phyloP scores from a whole-genome alignment of 2,329 filamentous ascomycete species.

The Rutstroemia sp. region DNA sequence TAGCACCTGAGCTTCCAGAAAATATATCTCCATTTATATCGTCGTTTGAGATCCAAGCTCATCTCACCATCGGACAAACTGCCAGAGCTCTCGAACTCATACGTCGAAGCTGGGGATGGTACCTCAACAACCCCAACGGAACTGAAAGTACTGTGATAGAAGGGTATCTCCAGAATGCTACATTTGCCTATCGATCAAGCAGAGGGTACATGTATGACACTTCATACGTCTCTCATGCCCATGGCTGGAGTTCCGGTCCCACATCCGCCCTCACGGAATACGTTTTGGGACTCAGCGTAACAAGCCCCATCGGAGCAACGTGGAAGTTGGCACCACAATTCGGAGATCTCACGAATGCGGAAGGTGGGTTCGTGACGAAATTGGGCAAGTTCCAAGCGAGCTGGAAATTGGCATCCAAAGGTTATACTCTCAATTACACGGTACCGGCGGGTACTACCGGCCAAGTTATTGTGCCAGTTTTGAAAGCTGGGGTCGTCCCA shows the following conservation, averaged over 20 bases:
- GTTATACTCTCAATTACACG: constrained; percentile 12
- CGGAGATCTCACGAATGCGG: constrained; percentile 32
- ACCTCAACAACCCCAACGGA: constrained; percentile 47
- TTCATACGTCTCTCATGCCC: constrained; percentile 39
- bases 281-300: constrained; percentile 36
- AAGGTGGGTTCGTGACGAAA: constrained; percentile 34
- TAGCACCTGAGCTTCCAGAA: constrained; percentile 46
- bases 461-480: constrained; percentile 8
- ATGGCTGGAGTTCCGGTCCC: constrained; percentile 42
- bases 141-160: constrained; percentile 52
- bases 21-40: constrained; percentile 54
- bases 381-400: constrained; percentile 33
- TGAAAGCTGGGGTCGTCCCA: constrained; percentile 1
- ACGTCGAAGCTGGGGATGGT: constrained; percentile 54
- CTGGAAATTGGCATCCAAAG: constrained; percentile 24
- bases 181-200: constrained; percentile 47
- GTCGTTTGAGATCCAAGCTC: constrained; percentile 50
- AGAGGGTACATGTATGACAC: constrained; percentile 40
- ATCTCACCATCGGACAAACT: constrained; percentile 41
- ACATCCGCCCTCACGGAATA: constrained; percentile 38
- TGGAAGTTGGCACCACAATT: constrained; percentile 36
- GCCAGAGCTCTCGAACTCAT: constrained; percentile 48
- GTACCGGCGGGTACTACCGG: constrained; percentile 13
- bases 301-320: constrained; percentile 28
- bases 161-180: constrained; percentile 47